Evolutionary conservation across 108 stramenopile genomes (phyloP), one percentile per base, ranked within the genome.

Genomic region (Halocafeteria seosinensis): DNA sequence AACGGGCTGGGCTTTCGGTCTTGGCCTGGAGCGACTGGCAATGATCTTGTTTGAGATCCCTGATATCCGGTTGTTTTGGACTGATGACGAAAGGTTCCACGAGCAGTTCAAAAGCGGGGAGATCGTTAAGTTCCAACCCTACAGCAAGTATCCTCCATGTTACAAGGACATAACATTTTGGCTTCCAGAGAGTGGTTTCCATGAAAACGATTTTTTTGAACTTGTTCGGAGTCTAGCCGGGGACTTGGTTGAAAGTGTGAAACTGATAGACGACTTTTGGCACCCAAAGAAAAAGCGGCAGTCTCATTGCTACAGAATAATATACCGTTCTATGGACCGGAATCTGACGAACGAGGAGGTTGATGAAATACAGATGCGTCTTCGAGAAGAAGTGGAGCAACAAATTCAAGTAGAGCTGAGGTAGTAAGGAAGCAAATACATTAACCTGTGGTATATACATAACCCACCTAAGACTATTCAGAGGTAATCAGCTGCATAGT

Each of bases 271-370:
- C 73, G 61, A 80, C 25, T 96, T 96, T 71, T 69, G 67, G 12
- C 86, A 96, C 71, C 89, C 89, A n/a, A 96, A 92, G 72, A 92
- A 89, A 23, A 66, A 71, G 23, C 58, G 78, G 6, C 65, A 62
- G 25, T 84, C 81, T 21, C 78, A 90, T 38, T 92, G 91, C 72
- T 96, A 84, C 65, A 82, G 95, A 27, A 85, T 94, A 62, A 86
- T 81, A 0, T 96, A 94, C 62, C 82, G 95, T 62, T 84, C 80
- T 52, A 96, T 96, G 95, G 90, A 94, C 62, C 82, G 95, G 25
- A 79, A 73, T n/a, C 71, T 96, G 62, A 94, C 92, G 28, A 91
- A 96, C 71, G 86, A 89, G 70, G 92, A 96, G 74, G 83, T 96
- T 50, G 87, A 96, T 75, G 72, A 25, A 26, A 63, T 96, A n/a